Base-by-base conservation (phyloP, 805 yeast genomes). In the Myxozyma lipomycoides region DNA sequence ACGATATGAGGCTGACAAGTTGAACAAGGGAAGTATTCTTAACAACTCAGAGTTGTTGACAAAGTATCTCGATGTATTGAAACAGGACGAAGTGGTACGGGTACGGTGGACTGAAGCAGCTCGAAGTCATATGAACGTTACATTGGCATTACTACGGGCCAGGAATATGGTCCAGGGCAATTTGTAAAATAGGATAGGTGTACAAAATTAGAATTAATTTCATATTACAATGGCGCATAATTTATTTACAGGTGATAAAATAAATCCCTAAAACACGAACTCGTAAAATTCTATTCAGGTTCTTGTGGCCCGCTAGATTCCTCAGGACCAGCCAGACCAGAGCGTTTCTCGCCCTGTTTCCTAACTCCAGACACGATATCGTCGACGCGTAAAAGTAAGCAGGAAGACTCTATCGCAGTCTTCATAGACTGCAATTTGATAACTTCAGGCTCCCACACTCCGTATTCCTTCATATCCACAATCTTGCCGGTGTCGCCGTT, bases 401-500 rank as follows among this genome's bases (percentile, higher is more conserved):
- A 86, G 15, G 98, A 97, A 75, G 95, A 84, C 73, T 93, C 99
- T 58, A 93, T 86, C 32, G 95, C 96, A n/a, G 98, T 93, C 75
- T 93, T 93, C 61, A 91, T 84, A 59, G 95, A 84, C 74, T 93
- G 99, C 67, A 86, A 95, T 73, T 93, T 93, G 70, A 93, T 87
- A 44, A 87, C 97, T 73, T 91, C 97, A 18, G 99, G 99, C 73
- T 93, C 99, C 98, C 98, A 93, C 59, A 93, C 84, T 25, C 99
- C 98, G 69, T 89, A 91, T 25, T 81, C 84, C 59, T 84, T 80
- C 99, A 93, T 93, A 67, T 93, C 97, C 24, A 86, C 97, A 51
- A 93, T 78, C 71, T 86, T 88, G 60, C 98, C 98, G 52, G 77
- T 74, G 60, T 91, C 96, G 60, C 99, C 99, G 67, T 93, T 95